Evolutionary conservation across 2,329 filamentous ascomycete genomes (phyloP).

Genomic region (Apiospora pterosperma): DNA sequence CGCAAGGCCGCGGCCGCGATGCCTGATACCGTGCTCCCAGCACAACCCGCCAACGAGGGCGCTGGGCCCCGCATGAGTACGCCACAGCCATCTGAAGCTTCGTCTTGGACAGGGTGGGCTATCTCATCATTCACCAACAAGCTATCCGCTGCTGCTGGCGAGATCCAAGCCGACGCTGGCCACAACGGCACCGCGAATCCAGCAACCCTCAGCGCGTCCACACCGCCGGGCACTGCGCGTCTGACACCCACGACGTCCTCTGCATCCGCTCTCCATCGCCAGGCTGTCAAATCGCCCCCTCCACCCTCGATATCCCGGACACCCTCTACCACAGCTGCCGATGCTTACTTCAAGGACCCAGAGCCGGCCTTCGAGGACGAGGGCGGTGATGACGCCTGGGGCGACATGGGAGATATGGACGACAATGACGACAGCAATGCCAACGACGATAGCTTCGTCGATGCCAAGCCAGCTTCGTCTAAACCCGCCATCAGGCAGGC

Average conservation of each 20-base stretch:
- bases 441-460: slow-evolving; percentile 45
- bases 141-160: slow-evolving; percentile 75
- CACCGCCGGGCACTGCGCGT: slow-evolving; percentile 33
- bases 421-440: slow-evolving; percentile 57
- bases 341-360: slow-evolving; percentile 34
- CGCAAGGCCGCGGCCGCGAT: slow-evolving; percentile 72
- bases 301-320: slow-evolving; percentile 41
- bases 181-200: slow-evolving; percentile 36
- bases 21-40: slow-evolving; percentile 75
- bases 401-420: slow-evolving; percentile 56
- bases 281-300: slow-evolving; percentile 54
- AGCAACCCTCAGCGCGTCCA: slow-evolving; percentile 33
- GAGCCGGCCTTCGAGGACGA: slow-evolving; percentile 54
- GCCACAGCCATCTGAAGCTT: slow-evolving; percentile 58
- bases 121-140: slow-evolving; percentile 99
- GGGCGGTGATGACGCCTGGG: slow-evolving; percentile 71
- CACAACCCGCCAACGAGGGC: slow-evolving; percentile 49
- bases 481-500: slow-evolving; percentile 30
- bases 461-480: slow-evolving; percentile 18
- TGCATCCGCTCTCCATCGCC: slow-evolving; percentile 56
- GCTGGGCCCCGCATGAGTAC: slow-evolving; percentile 72
- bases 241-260: slow-evolving; percentile 42
- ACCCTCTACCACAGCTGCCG: slow-evolving; percentile 42
- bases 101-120: slow-evolving; percentile 91
- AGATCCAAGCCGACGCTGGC: slow-evolving; percentile 64